These are phyloP conservation scores for Penicillium nucicola DNA, from an alignment of 495 filamentous ascomycete species.

Conservation along the genomic window DNA sequence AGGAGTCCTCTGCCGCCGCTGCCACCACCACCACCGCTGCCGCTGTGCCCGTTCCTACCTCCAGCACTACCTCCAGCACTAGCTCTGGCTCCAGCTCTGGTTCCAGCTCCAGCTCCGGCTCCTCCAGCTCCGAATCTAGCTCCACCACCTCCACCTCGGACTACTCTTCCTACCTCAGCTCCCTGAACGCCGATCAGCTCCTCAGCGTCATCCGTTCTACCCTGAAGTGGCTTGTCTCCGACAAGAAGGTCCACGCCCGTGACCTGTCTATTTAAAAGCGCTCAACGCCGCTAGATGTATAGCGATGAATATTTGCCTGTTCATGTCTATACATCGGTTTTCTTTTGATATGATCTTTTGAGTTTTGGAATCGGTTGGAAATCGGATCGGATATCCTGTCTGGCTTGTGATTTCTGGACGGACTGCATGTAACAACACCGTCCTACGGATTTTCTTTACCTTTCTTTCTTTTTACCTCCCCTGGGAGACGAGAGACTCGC, in stretches of 20 bases:
- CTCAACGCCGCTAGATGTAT: background rate
- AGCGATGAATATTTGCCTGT: conserved; percentile 10
- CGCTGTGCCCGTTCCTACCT: conserved; percentile 9
- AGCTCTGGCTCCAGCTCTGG: background rate
- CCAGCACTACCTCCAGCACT: conserved; percentile 10
- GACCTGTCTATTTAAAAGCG: conserved; percentile 23
- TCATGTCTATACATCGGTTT: conserved; percentile 6
- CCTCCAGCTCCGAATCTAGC: conserved; percentile 2
- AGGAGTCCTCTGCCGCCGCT: conserved; percentile 6
- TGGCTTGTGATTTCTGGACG: conserved; percentile 8
- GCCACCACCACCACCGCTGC: conserved; percentile 9
- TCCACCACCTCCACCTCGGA: conserved; percentile 13
- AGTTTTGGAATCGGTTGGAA: conserved; percentile 9
- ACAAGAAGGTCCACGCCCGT: conserved; percentile 36
- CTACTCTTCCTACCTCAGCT: conserved; percentile 34
- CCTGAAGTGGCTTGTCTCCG: conserved; percentile 35
- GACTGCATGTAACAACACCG: conserved; percentile 13
- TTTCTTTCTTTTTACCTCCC: conserved; percentile 16
- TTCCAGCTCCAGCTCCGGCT: background rate
- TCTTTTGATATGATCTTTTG: conserved; percentile 6
- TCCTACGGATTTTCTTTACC: conserved; percentile 8
- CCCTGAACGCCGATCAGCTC: conserved; percentile 36
- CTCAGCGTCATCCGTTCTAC: conserved; percentile 32
- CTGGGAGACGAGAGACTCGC: conserved; percentile 7
- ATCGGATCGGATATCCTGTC: conserved; percentile 13